phyloP scores from a whole-genome alignment of 192 early-diverging fungal species.

The Podila epigama region DNA sequence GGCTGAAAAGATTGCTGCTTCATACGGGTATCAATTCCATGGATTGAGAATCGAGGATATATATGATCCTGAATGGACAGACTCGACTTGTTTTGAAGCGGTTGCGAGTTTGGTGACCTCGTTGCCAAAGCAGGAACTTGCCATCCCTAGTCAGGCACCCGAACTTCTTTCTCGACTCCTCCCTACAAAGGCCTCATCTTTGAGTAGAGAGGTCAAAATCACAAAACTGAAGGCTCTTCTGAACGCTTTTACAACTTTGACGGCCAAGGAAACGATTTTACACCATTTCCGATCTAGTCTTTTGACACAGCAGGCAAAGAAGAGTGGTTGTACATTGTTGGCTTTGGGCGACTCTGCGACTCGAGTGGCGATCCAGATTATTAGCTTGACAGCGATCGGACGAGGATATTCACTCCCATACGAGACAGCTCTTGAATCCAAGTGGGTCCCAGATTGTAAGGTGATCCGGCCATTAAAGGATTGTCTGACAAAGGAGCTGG shows the following conservation, averaged over 20 bases:
- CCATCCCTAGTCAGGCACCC: conserved; percentile 32
- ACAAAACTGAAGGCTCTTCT: conserved; percentile 63
- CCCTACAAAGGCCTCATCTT: background rate
- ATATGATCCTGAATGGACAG: conserved; percentile 58
- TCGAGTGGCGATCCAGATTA: conserved; percentile 76
- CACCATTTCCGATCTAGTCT: conserved; percentile 68
- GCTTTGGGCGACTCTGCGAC: conserved; percentile 84
- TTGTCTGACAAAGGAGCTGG: conserved; percentile 80
- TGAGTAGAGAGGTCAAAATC: conserved; percentile 20
- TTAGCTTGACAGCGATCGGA: conserved; percentile 82
- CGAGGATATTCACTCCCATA: conserved; percentile 85
- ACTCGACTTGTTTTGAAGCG: conserved; percentile 41
- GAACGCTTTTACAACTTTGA: conserved; percentile 60
- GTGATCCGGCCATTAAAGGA: conserved; percentile 85
- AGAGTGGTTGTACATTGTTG: conserved; percentile 65
- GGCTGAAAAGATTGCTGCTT: conserved; percentile 51
- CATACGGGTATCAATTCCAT: conserved; percentile 48
- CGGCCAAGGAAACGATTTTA: conserved; percentile 76
- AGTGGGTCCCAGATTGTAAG: conserved; percentile 62
- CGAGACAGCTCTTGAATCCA: conserved; percentile 68
- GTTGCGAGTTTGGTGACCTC: conserved; percentile 26
- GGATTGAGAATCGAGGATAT: conserved; percentile 71
- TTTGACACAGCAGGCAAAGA: conserved; percentile 57
- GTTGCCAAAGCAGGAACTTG: conserved; percentile 32
- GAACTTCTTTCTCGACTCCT: conserved; percentile 27